phyloP scores from a whole-genome alignment of 2,329 filamentous ascomycete species.

The Aureobasidium lini region DNA sequence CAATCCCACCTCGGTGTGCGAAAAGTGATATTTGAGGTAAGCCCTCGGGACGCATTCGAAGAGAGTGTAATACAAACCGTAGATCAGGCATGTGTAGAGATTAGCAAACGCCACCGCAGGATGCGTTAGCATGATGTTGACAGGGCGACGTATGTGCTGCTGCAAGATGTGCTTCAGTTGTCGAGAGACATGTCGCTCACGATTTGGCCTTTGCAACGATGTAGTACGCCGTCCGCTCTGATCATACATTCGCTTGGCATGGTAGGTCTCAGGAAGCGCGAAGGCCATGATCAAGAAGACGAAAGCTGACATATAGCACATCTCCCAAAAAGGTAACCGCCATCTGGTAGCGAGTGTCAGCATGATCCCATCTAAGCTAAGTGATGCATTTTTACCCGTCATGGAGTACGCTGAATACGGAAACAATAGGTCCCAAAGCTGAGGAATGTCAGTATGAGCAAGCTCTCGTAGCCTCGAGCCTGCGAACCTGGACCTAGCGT shows the following conservation, averaged over 20 bases:
- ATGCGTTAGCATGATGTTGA: conserved; percentile 25
- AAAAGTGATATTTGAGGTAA: conserved; percentile 36
- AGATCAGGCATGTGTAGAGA: conserved; percentile 28
- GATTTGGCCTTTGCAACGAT: too few relatives aligned
- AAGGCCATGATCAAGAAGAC: background rate
- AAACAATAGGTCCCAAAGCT: background rate
- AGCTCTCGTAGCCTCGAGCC: too few relatives aligned
- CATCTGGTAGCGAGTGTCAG: background rate
- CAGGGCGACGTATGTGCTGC: conserved; percentile 41
- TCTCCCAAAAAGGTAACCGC: background rate
- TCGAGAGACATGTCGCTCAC: conserved; percentile 42
- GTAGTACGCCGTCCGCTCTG: conserved; percentile 42
- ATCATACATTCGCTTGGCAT: background rate
- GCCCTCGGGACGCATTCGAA: conserved; percentile 33
- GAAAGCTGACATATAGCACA: background rate
- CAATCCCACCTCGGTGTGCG: conserved; percentile 27
- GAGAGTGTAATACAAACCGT: conserved; percentile 30
- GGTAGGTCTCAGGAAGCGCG: background rate
- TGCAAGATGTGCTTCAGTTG: conserved; percentile 42
- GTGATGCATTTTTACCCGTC: background rate
- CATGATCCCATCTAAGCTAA: background rate
- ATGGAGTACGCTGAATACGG: conserved; percentile 49
- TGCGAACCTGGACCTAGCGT: background rate
- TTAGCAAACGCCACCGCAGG: conserved; percentile 28
- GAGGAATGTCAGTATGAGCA: background rate